phyloP scores from a whole-genome alignment of 2,329 filamentous ascomycete species.

The Colletotrichum plurivorum region DNA sequence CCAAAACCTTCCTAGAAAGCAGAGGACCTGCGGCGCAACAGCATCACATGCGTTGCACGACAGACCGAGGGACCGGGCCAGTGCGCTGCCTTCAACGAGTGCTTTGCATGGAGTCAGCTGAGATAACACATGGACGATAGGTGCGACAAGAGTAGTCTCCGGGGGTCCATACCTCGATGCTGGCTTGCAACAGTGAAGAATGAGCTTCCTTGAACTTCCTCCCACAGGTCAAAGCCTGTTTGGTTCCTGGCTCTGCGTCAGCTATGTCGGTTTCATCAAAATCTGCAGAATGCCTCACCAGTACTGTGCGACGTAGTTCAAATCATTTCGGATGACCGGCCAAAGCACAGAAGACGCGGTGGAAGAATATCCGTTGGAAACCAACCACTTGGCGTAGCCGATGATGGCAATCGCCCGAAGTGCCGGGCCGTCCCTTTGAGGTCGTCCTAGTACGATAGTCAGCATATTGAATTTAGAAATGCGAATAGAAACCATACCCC shows the following conservation, averaged over 20 bases:
- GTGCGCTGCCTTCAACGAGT: conserved; percentile 75
- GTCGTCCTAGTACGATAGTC: conserved; percentile 64
- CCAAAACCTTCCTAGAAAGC: conserved; percentile 84
- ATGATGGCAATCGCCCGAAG: conserved; percentile 82
- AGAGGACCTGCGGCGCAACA: conserved; percentile 79
- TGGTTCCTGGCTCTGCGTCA: conserved; percentile 58
- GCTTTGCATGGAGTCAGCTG: conserved; percentile 51
- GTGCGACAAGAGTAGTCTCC: too few relatives aligned
- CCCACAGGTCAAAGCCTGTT: conserved; percentile 84
- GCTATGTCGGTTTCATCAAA: neutral
- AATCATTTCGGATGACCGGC: conserved; percentile 83
- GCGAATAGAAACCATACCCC: conserved; percentile 62
- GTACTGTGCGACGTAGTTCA: conserved; percentile 81
- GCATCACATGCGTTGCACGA: conserved; percentile 72
- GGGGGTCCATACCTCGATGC: conserved; percentile 70
- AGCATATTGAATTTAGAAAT: neutral
- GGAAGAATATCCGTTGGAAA: conserved; percentile 74
- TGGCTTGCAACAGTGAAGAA: conserved; percentile 84
- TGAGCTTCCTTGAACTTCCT: conserved; percentile 81
- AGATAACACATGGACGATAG: too few relatives aligned
- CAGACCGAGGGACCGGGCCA: conserved; percentile 75
- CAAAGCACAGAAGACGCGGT: conserved; percentile 72
- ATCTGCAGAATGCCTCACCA: conserved; percentile 59
- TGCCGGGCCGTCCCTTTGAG: conserved; percentile 84
- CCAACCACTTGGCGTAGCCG: conserved; percentile 79